A percentile compares a stretch with the other conserved stretches of the same genome.
Conservation (phyloP, 2,329 filamentous ascomycete species). For the Apiospora malaysiana region DNA sequence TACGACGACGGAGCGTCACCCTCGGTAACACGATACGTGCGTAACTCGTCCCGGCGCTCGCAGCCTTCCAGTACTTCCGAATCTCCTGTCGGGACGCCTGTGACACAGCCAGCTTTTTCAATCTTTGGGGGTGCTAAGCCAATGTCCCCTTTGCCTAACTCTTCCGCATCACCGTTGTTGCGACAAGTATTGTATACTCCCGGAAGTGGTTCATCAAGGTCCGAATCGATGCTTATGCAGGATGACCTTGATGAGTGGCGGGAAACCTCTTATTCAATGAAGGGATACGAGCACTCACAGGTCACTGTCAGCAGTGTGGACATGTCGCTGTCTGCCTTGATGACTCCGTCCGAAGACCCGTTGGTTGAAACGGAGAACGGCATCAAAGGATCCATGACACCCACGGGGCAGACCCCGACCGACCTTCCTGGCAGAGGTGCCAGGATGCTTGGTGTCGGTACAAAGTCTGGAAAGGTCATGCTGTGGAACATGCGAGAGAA, state of each 20-base stretch:
- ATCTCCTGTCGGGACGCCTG: too few species aligned
- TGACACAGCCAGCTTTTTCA: slow-evolving; percentile 28
- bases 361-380: slow-evolving; percentile 60
- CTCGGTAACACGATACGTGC: slow-evolving; percentile 44
- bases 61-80: background rate
- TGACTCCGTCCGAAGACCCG: slow-evolving; percentile 81
- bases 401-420: slow-evolving; percentile 45
- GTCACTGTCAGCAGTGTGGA: slow-evolving; percentile 78
- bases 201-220: slow-evolving; percentile 32
- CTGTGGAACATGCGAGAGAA: slow-evolving; percentile 84
- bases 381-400: slow-evolving; percentile 56
- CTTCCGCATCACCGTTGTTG: slow-evolving; percentile 31
- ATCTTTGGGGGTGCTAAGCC: slow-evolving; percentile 38
- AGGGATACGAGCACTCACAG: slow-evolving; percentile 61
- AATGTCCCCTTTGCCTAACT: slow-evolving; percentile 26
- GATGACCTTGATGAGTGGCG: slow-evolving; percentile 67
- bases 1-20: slow-evolving; percentile 61
- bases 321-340: slow-evolving; percentile 71
- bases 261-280: slow-evolving; percentile 65
- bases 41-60: background rate
- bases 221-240: slow-evolving; percentile 34
- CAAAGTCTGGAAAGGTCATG: slow-evolving; percentile 75
- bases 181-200: slow-evolving; percentile 26
- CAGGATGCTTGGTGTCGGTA: slow-evolving; percentile 82
- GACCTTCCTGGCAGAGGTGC: slow-evolving; percentile 87